phyloP scores from a whole-genome alignment of 371 early-diverging fungal genomes.

The Mortierella sp. region DNA sequence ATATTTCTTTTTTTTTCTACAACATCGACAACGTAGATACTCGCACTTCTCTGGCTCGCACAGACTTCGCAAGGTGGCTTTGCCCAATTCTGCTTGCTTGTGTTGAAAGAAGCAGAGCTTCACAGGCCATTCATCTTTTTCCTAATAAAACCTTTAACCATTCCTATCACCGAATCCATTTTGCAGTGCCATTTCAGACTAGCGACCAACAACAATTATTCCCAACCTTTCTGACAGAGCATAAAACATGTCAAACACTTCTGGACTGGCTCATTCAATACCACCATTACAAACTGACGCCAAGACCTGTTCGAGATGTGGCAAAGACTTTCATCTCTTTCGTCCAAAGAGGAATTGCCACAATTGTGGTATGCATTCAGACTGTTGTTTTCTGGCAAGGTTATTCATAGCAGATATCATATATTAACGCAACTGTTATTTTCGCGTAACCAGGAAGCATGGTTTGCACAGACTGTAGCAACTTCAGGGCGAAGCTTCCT shows the following conservation, averaged over 20 bases:
- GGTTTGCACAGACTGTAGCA: slow-evolving; percentile 49
- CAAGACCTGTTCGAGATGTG: slow-evolving; percentile 46
- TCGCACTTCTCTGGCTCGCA: too few relatives aligned
- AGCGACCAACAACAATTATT: background rate
- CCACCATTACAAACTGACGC: slow-evolving; percentile 36
- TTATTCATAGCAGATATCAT: background rate
- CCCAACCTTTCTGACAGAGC: too few relatives aligned
- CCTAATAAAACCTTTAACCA: background rate
- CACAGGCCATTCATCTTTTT: background rate
- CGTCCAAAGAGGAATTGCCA: slow-evolving; percentile 40
- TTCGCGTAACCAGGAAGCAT: slow-evolving; percentile 20
- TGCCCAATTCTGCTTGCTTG: too few relatives aligned
- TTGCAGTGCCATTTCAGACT: background rate
- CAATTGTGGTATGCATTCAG: slow-evolving; percentile 41
- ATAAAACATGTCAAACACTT: background rate
- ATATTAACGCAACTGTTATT: background rate
- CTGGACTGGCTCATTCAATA: slow-evolving; percentile 43
- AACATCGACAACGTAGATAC: background rate
- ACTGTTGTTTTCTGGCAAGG: background rate
- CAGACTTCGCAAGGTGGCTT: too few relatives aligned
- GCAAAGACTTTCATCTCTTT: slow-evolving; percentile 54
- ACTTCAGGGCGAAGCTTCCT: slow-evolving; percentile 32
- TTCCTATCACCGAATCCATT: background rate
- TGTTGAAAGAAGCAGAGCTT: too few relatives aligned
- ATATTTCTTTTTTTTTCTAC: background rate